Conservation (phyloP, 805 yeast species). For the Hanseniaspora nectarophila region DNA sequence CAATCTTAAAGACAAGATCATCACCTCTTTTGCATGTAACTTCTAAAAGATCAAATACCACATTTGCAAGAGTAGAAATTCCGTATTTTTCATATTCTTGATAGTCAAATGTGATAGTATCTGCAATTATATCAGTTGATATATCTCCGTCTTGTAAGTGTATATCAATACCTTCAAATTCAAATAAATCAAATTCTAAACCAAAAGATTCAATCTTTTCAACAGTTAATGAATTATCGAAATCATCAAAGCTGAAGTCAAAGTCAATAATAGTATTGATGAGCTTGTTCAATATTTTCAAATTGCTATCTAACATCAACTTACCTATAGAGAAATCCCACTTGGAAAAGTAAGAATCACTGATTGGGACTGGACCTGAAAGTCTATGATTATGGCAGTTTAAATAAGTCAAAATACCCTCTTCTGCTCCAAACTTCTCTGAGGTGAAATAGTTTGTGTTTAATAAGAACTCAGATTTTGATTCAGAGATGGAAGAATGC, state of each 20-base stretch:
- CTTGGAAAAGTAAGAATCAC: conserved; percentile 76
- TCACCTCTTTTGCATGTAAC: conserved; percentile 18
- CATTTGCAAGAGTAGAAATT: conserved; percentile 45
- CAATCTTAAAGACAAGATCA: conserved; percentile 32
- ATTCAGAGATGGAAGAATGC: conserved; percentile 16
- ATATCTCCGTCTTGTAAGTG: conserved; percentile 30
- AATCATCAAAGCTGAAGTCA: conserved; percentile 54
- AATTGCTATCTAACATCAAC: conserved; percentile 41
- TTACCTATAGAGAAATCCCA: conserved; percentile 75
- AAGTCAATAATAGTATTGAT: conserved; percentile 36
- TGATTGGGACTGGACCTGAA: conserved; percentile 84
- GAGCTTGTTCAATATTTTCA: conserved; percentile 36
- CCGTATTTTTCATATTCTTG: conserved; percentile 62
- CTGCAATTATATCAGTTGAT: conserved; percentile 21
- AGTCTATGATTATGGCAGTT: conserved; percentile 75
- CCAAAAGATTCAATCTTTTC: conserved; percentile 51
- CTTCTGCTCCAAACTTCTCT: conserved; percentile 25
- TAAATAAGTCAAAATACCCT: conserved; percentile 35
- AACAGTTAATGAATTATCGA: conserved; percentile 60
- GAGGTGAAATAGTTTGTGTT: conserved; percentile 19
- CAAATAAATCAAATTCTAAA: conserved; percentile 51
- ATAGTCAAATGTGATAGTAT: conserved; percentile 31
- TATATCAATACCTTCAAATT: conserved; percentile 38
- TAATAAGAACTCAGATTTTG: conserved; percentile 17
- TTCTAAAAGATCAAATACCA: conserved; percentile 39